Evolutionary conservation across 2,329 filamentous ascomycete species (phyloP), one percentile per base, ranked within the genome.

Genomic region (Capronia americana): DNA sequence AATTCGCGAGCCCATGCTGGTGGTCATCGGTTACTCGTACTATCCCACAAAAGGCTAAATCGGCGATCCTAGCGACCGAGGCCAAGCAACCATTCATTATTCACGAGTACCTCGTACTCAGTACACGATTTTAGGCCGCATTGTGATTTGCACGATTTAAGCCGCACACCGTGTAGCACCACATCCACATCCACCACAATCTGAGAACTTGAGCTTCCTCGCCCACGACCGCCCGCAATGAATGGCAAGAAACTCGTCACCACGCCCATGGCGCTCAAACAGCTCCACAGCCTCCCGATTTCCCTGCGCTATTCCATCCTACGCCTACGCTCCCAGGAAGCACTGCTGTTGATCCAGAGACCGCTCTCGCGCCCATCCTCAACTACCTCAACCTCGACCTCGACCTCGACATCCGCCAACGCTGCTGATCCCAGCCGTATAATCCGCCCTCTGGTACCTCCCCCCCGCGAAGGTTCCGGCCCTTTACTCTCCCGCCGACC

Each of bases 401-500:
- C 46, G 17, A 17, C 63, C 17, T 23, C 53, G 30, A 8, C 48
- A 5, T 24, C 64, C 2, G 5, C 38, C 38, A 12, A n/a, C 5
- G 38, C 38, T 7, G 38, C 38, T 8, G 38, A 44, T n/a, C 57
- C 65, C 12, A 55, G 54, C 23, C 57, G 63, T 3, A 62, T 69
- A 20, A 32, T 65, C 7, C 57, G 63, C 1, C 67, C 69, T n/a
- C 64, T 71, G 34, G 81, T 85, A 68, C 80, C 83, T 51, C 81
- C 84, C 1, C 84, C 84, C 24, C 78, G 78, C 62, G 78, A 81
- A 24, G 80, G 81, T 71, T 80, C 81, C 6, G 84, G 83, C 1
- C 84, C 84, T 44, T 76, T 86, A 34, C 79, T 85, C 73, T 79
- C 80, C 64, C 82, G 84, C 57, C 81, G 83, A 63, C 75, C 82